These are phyloP conservation scores for Astrocystis sublimbata DNA, from an alignment of 495 filamentous ascomycete species.

Conservation along the genomic window DNA sequence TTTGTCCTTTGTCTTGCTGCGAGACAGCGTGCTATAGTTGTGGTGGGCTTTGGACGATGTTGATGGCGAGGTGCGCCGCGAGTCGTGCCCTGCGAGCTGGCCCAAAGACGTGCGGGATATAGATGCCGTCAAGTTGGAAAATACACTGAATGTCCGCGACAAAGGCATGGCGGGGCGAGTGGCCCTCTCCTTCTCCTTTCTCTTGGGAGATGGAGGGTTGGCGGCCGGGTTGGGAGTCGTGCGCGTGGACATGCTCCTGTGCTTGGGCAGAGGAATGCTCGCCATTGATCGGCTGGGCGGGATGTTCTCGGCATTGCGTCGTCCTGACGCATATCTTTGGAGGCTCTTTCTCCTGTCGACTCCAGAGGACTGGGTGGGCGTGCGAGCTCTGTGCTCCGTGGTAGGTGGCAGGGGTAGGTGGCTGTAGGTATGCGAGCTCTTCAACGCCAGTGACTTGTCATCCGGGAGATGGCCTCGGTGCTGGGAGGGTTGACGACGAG, in stretches of 20 bases:
- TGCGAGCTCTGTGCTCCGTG: background rate
- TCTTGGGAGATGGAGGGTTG: conserved; percentile 13
- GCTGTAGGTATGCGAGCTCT: conserved; percentile 15
- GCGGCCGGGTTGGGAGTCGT: background rate
- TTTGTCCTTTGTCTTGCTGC: too few relatives aligned
- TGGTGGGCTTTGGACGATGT: too few relatives aligned
- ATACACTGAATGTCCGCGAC: conserved; percentile 40
- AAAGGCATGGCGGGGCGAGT: conserved; percentile 27
- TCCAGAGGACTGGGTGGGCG: conserved; percentile 5
- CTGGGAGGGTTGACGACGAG: background rate
- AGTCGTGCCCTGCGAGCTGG: conserved; percentile 22
- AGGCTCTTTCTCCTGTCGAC: too few relatives aligned
- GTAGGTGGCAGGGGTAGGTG: conserved; percentile 16
- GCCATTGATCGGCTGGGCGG: conserved; percentile 15
- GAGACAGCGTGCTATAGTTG: too few relatives aligned
- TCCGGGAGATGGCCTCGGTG: background rate
- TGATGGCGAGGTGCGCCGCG: conserved; percentile 27
- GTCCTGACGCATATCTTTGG: background rate
- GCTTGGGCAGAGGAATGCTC: conserved; percentile 8
- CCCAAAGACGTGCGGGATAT: conserved; percentile 37
- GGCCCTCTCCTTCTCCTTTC: conserved; percentile 7
- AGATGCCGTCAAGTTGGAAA: conserved; percentile 41
- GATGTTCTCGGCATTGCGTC: conserved; percentile 24
- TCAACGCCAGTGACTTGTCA: background rate
- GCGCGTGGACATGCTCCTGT: conserved; percentile 8